These are phyloP conservation scores for Botryotinia globosa DNA, from an alignment of 2,329 filamentous ascomycete species.

Conservation along the genomic window DNA sequence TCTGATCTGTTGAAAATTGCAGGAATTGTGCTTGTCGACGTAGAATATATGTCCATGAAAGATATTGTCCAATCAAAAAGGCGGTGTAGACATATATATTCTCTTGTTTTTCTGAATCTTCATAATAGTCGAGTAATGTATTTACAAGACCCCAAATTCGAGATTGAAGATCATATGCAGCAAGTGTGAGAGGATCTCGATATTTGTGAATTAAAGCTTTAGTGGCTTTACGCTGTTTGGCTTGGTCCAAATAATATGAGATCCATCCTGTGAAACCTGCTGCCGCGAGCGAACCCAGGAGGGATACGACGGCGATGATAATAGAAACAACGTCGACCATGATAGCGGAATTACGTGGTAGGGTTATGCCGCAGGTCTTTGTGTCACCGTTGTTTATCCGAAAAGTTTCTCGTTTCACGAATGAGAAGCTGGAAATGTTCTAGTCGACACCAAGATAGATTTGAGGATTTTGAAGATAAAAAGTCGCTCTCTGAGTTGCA, in stretches of 20 bases:
- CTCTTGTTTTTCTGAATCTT: conserved; percentile 27
- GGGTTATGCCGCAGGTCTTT: not conserved
- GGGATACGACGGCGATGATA: conserved; percentile 32
- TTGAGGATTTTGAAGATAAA: not conserved
- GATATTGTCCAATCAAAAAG: conserved; percentile 32
- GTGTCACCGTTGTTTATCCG: not conserved
- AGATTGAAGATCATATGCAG: conserved; percentile 32
- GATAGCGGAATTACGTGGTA: not conserved
- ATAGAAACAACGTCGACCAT: conserved; percentile 33
- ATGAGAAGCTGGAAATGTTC: not conserved
- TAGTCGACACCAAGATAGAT: not conserved
- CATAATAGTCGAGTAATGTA: conserved; percentile 24
- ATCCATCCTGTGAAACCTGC: conserved; percentile 35
- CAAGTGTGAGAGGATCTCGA: conserved; percentile 31
- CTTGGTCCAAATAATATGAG: conserved; percentile 33
- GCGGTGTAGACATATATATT: conserved; percentile 31
- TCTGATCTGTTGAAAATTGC: conserved; percentile 31
- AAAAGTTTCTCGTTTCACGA: not conserved
- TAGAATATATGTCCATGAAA: conserved; percentile 34
- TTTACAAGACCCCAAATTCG: conserved; percentile 30
- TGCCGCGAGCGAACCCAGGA: conserved; percentile 31
- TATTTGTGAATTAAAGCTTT: conserved; percentile 34
- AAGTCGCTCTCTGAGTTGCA: not conserved
- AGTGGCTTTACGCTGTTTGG: conserved; percentile 29
- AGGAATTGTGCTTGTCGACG: conserved; percentile 33